Percentiles rank a stretch among this genome's conserved stretches.
These are phyloP conservation scores for Aspergillus unguis DNA, from an alignment of 2,329 filamentous ascomycete genomes.

Conservation along the genomic window DNA sequence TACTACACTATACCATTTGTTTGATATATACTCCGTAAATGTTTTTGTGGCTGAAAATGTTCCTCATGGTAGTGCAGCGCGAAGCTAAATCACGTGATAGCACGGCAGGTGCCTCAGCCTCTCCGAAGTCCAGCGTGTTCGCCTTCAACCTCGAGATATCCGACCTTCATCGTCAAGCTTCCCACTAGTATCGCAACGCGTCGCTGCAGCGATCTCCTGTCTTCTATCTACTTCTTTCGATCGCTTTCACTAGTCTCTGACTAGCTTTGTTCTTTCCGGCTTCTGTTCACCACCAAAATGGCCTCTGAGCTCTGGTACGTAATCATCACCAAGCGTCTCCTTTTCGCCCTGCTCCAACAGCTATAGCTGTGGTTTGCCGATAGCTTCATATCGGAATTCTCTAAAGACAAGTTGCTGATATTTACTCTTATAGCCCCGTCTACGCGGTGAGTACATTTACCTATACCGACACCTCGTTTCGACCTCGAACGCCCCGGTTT, in stretches of 20 bases:
- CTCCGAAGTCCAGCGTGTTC: conserved; percentile 35
- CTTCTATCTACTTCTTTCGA: conserved; percentile 16
- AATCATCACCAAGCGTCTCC: conserved; percentile 35
- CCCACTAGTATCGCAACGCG: conserved; percentile 27
- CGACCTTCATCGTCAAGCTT: conserved; percentile 28
- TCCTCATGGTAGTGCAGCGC: conserved; percentile 13
- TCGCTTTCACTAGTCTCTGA: conserved; percentile 15
- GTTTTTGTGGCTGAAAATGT: no score
- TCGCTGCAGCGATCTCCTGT: conserved; percentile 23
- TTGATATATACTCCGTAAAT: neutral
- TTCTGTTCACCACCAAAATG: conserved; percentile 55
- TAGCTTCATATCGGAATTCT: neutral
- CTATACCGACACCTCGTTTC: neutral
- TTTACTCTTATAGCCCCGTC: conserved; percentile 67
- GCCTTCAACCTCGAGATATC: conserved; percentile 31
- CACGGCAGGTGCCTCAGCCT: conserved; percentile 23
- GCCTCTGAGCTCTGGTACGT: conserved; percentile 78
- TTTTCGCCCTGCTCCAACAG: conserved; percentile 32
- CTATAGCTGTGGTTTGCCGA: conserved; percentile 19
- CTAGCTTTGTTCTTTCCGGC: conserved; percentile 14
- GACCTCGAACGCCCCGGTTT: conserved; percentile 1
- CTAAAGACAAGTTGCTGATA: conserved; percentile 21
- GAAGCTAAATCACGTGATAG: conserved; percentile 33
- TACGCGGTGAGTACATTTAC: conserved; percentile 81
- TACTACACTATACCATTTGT: neutral